Base-by-base conservation (phyloP, 2,329 filamentous ascomycete genomes). In the Aspergillus aculeatinus region DNA sequence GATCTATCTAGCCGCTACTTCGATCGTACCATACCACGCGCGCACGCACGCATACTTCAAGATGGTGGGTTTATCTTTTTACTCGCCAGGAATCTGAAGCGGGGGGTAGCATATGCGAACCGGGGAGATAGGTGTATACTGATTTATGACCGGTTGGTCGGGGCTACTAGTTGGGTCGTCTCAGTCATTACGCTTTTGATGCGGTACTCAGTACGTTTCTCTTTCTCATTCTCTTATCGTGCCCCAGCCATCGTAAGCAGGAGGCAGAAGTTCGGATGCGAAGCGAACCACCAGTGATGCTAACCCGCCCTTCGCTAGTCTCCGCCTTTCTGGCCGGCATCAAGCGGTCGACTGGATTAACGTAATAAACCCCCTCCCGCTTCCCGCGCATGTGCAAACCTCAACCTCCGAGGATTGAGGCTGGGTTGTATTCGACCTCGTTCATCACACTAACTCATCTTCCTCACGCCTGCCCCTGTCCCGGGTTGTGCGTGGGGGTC, bases 311-410 rank as follows among this genome's bases (percentile, higher is more conserved):
- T 10, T 21, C 21, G 5, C 16, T 63, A 96, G 91, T 99, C 77
- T 99, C 95, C 72, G 91, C 95, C 65, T 94, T 98, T 77, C 88
- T 99, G 67, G 95, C 95, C 44, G 95, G 95, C 72, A 93, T 99
- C 83, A 96, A 96, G 82, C 92, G 95, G 70, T 97, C 94, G 66
- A 98, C 95, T 63, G 95, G 95, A 72, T 84, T 99, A 80, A 97
- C 93, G 95, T 99, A 90, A 86, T 91, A 89, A 68, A 3, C 60
- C 62, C 65, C 54, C 57, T 65, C 62, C 55, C 60, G 48, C 64
- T 48, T 60, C 63, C 60, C 60, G 61, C 60, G 31, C 56, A 57
- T 12, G 5, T 19, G 7, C 29, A 51, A 35, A 35, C 39, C 29
- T 39, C 10, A 31, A 6, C 11, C 11, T 16, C 11, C 5, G 14